Conservation (phyloP, 257 asterid genomes). For the Gentiana straminea region DNA sequence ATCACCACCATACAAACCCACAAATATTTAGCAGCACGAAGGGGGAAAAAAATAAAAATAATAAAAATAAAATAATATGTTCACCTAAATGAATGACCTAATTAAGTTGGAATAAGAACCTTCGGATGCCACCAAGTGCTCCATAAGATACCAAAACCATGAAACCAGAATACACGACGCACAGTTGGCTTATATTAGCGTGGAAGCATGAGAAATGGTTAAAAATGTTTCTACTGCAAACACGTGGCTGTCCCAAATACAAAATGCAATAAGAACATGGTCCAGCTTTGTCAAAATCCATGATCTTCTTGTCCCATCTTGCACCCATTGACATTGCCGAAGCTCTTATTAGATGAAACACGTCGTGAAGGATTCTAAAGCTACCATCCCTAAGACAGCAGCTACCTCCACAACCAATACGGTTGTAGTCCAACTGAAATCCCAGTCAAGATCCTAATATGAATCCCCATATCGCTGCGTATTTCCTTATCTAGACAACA, state of each 20-base stretch:
- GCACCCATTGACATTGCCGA: constrained; percentile 81
- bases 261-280: constrained; percentile 53
- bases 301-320: constrained; percentile 76
- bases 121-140: constrained; percentile 20
- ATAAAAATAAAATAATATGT: no score
- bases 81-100: constrained; percentile 23
- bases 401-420: constrained; percentile 69
- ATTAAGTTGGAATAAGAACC: constrained; percentile 25
- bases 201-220: constrained; percentile 14
- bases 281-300: constrained; percentile 81
- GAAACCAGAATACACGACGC: constrained; percentile 14
- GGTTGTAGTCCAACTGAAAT: constrained; percentile 63
- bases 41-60: constrained; percentile 7
- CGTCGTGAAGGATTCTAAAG: constrained; percentile 58
- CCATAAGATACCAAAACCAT: constrained; percentile 23
- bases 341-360: constrained; percentile 66
- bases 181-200: no score
- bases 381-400: constrained; percentile 56
- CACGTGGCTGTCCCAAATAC: constrained; percentile 43
- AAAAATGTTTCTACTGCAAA: constrained; percentile 43
- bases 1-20: constrained; percentile 51
- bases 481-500: constrained; percentile 73
- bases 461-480: constrained; percentile 75
- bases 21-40: constrained; percentile 28
- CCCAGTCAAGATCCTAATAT: constrained; percentile 65